These are phyloP conservation scores for Miscanthus sacchariflorus DNA, from an alignment of 202 grass and related monocot genomes.

Conservation along the genomic window DNA sequence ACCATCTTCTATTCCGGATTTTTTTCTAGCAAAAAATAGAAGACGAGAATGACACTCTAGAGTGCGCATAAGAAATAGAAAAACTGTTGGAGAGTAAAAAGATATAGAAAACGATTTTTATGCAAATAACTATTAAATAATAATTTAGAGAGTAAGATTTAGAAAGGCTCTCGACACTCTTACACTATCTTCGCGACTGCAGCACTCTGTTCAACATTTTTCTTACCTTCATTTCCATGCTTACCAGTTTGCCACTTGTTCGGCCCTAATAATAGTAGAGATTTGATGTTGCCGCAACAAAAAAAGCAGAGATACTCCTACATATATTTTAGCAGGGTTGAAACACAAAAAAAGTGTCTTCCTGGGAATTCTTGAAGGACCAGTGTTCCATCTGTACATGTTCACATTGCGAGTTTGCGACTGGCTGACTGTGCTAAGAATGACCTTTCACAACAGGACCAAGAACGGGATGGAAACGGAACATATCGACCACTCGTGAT, in stretches of 20 bases:
- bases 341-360: not conserved
- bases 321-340: constrained; percentile 11
- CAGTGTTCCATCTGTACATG: not conserved
- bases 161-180: not conserved
- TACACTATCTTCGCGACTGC: not conserved
- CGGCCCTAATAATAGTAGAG: not conserved
- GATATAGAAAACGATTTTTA: too few relatives aligned
- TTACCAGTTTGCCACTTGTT: not conserved
- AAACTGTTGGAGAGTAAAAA: too few relatives aligned
- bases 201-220: constrained; percentile 8
- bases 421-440: not conserved
- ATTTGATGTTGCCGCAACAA: not conserved
- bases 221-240: not conserved
- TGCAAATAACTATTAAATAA: too few relatives aligned
- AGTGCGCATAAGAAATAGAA: too few relatives aligned
- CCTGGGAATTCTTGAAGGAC: not conserved
- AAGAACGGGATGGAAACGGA: not conserved
- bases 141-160: too few relatives aligned
- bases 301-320: not conserved
- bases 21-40: too few relatives aligned
- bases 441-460: not conserved
- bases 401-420: not conserved
- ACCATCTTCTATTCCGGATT: too few relatives aligned
- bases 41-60: too few relatives aligned
- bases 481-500: not conserved